Evolutionary conservation across 371 early-diverging fungal species (phyloP), one percentile per base, ranked within the genome.

Genomic region (Lichtheimia ramosa): DNA sequence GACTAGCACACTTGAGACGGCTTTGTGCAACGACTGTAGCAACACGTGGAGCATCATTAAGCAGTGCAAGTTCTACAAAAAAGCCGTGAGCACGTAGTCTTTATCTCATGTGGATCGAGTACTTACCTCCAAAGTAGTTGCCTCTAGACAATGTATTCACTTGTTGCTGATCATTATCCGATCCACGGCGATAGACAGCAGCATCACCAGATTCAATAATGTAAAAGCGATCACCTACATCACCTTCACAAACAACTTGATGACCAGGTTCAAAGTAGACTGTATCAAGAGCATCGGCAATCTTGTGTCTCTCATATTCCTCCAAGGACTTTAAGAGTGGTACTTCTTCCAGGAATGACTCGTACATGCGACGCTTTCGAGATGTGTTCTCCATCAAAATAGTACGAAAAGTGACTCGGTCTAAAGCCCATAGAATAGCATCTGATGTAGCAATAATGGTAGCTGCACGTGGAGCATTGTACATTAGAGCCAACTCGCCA

Each of bases 61-160:
- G 73, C 43, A 97, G 79, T 1, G 97, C 95, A 60, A 96, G 81
- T 74, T 97, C 96, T 86, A 53, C 40, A 28, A 52, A 49, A 15
- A 43, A n/a, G n/a, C n/a, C n/a, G n/a, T n/a, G n/a, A n/a, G n/a
- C n/a, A n/a, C n/a, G n/a, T n/a, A n/a, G n/a, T n/a, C n/a, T n/a
- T n/a, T n/a, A n/a, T n/a, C n/a, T 1, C 16, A n/a, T 16, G 21
- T 46, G n/a, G 16, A 8, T 0, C 24, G 46, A 34, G 34, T 2
- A 28, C 25, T 15, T 76, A 92, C 93, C 95, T 79, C 98, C 98
- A 86, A 98, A 98, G 68, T 98, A 98, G 49, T 89, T 91, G 28
- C 98, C 98, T 73, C 92, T 89, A 46, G 81, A 79, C 59, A 92
- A 69, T 28, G 85, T 81, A 56, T 89, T 89, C 64, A 92, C 84